Evolutionary conservation across 1,139 yeast species (phyloP), one percentile per base, ranked within the genome.

Genomic region (Saccharomycopsis hybrid): DNA sequence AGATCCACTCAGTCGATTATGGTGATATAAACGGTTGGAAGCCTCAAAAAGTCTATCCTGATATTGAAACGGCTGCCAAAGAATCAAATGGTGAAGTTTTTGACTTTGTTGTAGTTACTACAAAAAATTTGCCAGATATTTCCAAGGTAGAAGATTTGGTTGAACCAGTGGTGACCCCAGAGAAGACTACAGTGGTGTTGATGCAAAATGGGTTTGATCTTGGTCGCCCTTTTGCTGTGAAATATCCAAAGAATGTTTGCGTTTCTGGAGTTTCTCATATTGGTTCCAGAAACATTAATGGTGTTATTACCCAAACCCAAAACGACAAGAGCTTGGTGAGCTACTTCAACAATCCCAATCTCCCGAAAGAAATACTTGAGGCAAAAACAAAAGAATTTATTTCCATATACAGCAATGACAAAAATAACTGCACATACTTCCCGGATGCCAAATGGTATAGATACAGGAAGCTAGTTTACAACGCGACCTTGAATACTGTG

Each of bases 161-260:
- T 46, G 68, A 60, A n/a, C 80, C 82, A 1, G 80, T 73, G 1
- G 67, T 76, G 1, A 63, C 72, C 1, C 53, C 56, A 0, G 61
- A 55, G 13, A 56, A 60, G 1, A 66, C 69, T 1, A 60, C 67
- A 7, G 66, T 77, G 29, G 71, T 78, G 1, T 65, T 78, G 56
- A 64, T 77, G 47, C 83, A 78, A 60, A 78, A 79, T 58, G 85
- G 84, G 2, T 69, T 78, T 55, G 80, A 71, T 46, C 70, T 77
- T 46, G 83, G 77, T 40, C 60, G 65, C 40, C 77, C 80, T 3
- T 69, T 76, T 66, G 58, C 71, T 48, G 62, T 62, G 40, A 63
- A 64, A 50, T 76, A 65, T 55, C 80, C 82, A 32, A 51, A 64
- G 1, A 70, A 71, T 52, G 61, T 72, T 13, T 62, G 72, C 13